A percentile compares a stretch with the other conserved stretches of the same genome.
Conservation (phyloP, 805 yeast genomes). For the Kuraishia borneana region DNA sequence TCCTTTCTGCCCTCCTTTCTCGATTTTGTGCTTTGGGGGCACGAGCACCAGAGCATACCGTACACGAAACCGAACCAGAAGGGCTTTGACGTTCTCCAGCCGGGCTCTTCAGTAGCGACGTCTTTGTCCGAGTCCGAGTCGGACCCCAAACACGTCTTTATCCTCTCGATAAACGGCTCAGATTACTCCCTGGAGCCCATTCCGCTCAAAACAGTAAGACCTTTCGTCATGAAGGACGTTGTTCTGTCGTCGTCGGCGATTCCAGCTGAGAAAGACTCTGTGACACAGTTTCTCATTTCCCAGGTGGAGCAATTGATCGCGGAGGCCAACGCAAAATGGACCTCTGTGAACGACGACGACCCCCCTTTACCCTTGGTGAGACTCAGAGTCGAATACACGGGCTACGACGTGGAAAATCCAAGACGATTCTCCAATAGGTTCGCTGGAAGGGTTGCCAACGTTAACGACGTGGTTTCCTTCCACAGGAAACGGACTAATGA, state of each 20-base stretch:
- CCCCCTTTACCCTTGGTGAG: conserved; percentile 72
- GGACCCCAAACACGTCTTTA: conserved; percentile 59
- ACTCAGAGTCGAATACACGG: conserved; percentile 77
- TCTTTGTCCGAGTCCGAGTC: conserved; percentile 81
- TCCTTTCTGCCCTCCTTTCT: conserved; percentile 69
- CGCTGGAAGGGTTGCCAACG: conserved; percentile 85
- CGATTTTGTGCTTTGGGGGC: conserved; percentile 91
- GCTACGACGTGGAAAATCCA: conserved; percentile 86
- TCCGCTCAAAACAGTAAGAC: conserved; percentile 61
- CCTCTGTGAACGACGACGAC: conserved; percentile 11
- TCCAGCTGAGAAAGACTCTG: conserved; percentile 45
- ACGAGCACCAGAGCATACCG: conserved; percentile 90
- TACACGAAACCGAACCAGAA: conserved; percentile 48
- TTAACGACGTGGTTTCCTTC: conserved; percentile 74
- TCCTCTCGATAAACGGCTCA: conserved; percentile 52
- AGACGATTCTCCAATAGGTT: conserved; percentile 81
- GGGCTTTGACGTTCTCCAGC: conserved; percentile 74
- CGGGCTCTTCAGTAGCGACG: conserved; percentile 92
- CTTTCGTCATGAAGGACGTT: conserved; percentile 67
- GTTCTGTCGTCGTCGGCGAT: conserved; percentile 42
- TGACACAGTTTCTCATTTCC: conserved; percentile 44
- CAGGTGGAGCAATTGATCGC: conserved; percentile 60
- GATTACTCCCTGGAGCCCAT: conserved; percentile 49
- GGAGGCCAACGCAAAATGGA: conserved; percentile 43
- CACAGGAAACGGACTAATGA: conserved; percentile 33